Conservation (phyloP, 1,284 basidiomycete genomes). For the Naganishia sp. region DNA sequence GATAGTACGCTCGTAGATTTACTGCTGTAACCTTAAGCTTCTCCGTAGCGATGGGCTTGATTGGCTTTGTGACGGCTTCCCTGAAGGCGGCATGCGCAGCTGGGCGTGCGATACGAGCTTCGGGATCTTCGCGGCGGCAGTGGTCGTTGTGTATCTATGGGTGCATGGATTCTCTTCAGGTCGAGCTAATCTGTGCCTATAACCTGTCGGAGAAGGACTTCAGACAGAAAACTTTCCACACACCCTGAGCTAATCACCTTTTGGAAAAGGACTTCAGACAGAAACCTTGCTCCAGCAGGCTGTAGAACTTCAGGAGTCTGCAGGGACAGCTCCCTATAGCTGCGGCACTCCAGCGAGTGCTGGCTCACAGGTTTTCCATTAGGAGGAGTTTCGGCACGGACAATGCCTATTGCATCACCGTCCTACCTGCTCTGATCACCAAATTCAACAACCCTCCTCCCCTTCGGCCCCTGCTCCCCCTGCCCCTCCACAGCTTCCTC, state of each 20-base stretch:
- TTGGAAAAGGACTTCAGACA: background rate
- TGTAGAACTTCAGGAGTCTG: too few relatives aligned
- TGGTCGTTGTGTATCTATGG: background rate
- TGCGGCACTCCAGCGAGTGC: too few relatives aligned
- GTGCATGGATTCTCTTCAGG: background rate
- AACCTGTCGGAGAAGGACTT: constrained; percentile 21
- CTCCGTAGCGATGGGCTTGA: constrained; percentile 1
- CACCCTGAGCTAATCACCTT: constrained; percentile 5
- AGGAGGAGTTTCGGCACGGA: constrained; percentile 13
- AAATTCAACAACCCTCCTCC: too few relatives aligned
- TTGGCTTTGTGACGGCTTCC: background rate
- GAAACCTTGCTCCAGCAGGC: too few relatives aligned
- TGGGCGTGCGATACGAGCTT: constrained; percentile 17
- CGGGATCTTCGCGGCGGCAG: constrained; percentile 11
- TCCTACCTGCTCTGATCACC: background rate
- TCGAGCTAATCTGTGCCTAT: constrained; percentile 19
- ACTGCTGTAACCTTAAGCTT: constrained; percentile 1
- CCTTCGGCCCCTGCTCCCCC: too few relatives aligned
- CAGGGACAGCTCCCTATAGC: too few relatives aligned
- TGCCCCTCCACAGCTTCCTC: too few relatives aligned
- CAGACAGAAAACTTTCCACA: constrained; percentile 6
- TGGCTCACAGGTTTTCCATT: constrained; percentile 1
- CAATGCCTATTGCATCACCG: constrained; percentile 8
- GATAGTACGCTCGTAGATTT: constrained; percentile 16
- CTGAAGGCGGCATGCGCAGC: constrained; percentile 1